Percentiles rank a stretch among this genome's conserved stretches.
Conservation (phyloP, 768 basidiomycete genomes). For the Russula abietina region DNA sequence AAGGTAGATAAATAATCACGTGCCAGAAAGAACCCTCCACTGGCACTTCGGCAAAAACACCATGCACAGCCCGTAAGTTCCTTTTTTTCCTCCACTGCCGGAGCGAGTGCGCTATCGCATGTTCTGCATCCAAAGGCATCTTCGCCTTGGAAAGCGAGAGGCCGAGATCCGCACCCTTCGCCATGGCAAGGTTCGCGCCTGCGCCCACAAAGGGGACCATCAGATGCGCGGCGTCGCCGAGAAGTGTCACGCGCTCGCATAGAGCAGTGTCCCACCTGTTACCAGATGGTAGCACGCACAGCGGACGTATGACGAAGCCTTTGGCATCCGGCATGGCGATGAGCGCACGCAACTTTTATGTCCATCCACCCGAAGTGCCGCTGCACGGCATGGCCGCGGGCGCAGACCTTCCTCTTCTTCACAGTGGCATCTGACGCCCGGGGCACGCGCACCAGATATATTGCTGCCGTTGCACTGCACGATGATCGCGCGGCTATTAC, state of each 20-base stretch:
- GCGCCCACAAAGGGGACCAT: conserved; percentile 35
- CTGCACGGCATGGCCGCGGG: neutral
- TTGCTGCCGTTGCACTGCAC: conserved; percentile 33
- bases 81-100: too few relatives aligned
- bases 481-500: conserved; percentile 28
- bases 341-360: conserved; percentile 14
- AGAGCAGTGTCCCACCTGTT: conserved; percentile 20
- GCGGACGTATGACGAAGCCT: conserved; percentile 20
- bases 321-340: conserved; percentile 14
- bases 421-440: conserved; percentile 1
- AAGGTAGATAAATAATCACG: too few relatives aligned
- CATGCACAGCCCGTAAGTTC: too few relatives aligned
- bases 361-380: conserved; percentile 4
- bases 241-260: conserved; percentile 23
- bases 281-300: neutral
- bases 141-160: conserved; percentile 14
- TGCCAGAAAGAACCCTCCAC: too few relatives aligned
- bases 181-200: conserved; percentile 36
- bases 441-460: conserved; percentile 7
- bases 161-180: conserved; percentile 26
- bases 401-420: neutral
- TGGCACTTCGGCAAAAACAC: too few relatives aligned
- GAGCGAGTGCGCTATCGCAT: conserved; percentile 10
- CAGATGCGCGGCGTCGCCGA: conserved; percentile 37
- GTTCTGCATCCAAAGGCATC: conserved; percentile 1